Evolutionary conservation across 495 filamentous ascomycete genomes (phyloP), one percentile per base, ranked within the genome.

Genomic region (Arthonia radiata): DNA sequence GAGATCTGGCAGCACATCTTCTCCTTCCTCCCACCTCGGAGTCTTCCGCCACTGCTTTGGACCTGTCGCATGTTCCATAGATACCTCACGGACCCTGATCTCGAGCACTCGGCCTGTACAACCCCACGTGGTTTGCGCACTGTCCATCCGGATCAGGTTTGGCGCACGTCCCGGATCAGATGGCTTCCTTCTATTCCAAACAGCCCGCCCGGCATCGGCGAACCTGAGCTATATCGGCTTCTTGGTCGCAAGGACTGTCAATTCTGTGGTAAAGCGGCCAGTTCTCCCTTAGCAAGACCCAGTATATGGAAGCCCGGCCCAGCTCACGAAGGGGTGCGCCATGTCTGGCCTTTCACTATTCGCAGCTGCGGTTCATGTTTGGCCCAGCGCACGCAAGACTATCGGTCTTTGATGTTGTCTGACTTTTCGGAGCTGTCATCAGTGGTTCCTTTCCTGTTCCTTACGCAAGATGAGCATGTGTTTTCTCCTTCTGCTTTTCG

Each of bases 191-290:
- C 53, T 21, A 57, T 67, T 48, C 67, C 68, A 25, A 38, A 44
- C 26, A 64, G 67, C 18, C 48, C 71, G n/a, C 37, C 31, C 17
- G 53, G 48, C 9, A 55, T 49, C 24, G 53, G 55, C 17, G 67
- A 74, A 35, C 46, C 65, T 14, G 53, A 59, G 14, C 71, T 74
- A 66, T 71, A 66, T 59, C 59, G 52, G 28, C 41, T 74, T 19
- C 48, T 56, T 18, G 56, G 55, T 37, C 52, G 53, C 5, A 43
- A 34, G 6, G 41, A 23, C n/a, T 74, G 68, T 40, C 55, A 69
- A 36, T 53, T 56, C 28, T 71, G 68, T 38, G 40, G 35, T 4
- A 56, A 46, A 30, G 31, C 11, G n/a, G n/a, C n/a, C n/a, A n/a
- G n/a, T n/a, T n/a, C n/a, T n/a, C n/a, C n/a, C n/a, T n/a, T n/a